Base-by-base conservation (phyloP, 352 stramenopile species). In the Phytophthora boehmeriae region DNA sequence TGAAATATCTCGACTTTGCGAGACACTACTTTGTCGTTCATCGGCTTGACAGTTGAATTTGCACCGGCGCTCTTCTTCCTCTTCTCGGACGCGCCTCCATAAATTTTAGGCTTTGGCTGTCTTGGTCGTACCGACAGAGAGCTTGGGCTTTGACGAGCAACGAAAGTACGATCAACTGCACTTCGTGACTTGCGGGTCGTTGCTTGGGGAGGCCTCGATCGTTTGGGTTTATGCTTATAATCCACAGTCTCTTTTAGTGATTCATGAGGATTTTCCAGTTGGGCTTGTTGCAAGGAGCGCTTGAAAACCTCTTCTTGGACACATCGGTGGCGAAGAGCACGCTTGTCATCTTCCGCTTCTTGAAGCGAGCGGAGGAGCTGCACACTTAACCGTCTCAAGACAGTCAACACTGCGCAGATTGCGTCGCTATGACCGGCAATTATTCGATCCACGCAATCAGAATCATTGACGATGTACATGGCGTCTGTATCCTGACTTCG, bases 391-490 rank as follows among this genome's bases (percentile, higher is more conserved):
- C 80, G 66, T 61, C 64, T 77, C 6, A 92, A 54, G 1, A 90
- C 62, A 2, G 34, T 45, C 10, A 92, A 54, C 27, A 90, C 72
- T 1, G 80, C 76, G 13, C 61, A 72, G 46, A 91, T 85, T 6
- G 70, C 66, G 8, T 63, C 52, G 20, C 19, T 19, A 27, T 80
- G 51, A 3, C 78, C 83, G 8, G 63, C 58, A 32, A 75, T 59
- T 8, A 91, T 28, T 14, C 59, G 74, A 3, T 48, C 32, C 9
- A 68, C 71, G 44, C 79, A 91, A 0, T 74, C 25, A 2, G 56
- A 54, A 10, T 83, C 53, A 23, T 89, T 82, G 10, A 93, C 59
- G 8, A 88, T 4, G 30, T 76, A 81, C 44, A 88, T 70, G 10
- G 72, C 72, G 22, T 83, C 75, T 25, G 49, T 47, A 23, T 90